Evolutionary conservation across 2,329 filamentous ascomycete genomes (phyloP).

Genomic region (Hymenoscyphus albidus): DNA sequence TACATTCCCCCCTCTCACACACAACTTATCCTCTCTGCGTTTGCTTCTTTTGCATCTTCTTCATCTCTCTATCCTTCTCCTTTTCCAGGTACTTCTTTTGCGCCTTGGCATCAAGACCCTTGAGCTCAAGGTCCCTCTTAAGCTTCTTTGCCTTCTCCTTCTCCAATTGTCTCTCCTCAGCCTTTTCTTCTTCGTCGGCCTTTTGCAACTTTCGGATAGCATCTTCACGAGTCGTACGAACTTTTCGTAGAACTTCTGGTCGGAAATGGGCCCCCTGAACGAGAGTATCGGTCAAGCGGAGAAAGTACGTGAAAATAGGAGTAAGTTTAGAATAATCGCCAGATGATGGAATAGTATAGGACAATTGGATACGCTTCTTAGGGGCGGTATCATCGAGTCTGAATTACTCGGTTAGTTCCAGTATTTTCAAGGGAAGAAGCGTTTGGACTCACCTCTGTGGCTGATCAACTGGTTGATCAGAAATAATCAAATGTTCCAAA

Average conservation of each 20-base stretch:
- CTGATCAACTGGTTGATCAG: constrained; percentile 84
- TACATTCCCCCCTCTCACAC: background rate
- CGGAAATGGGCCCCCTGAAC: constrained; percentile 79
- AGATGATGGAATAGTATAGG: constrained; percentile 63
- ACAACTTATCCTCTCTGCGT: constrained; percentile 37
- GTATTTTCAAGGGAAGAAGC: background rate
- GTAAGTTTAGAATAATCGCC: constrained; percentile 62
- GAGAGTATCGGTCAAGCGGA: constrained; percentile 80
- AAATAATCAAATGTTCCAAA: constrained; percentile 83
- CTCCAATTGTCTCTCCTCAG: constrained; percentile 69
- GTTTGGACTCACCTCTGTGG: constrained; percentile 66
- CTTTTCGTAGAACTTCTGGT: constrained; percentile 81
- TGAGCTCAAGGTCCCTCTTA: constrained; percentile 81
- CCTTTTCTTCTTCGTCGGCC: constrained; percentile 73
- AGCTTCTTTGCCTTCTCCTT: constrained; percentile 77
- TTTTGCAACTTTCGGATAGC: constrained; percentile 76
- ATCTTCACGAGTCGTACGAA: constrained; percentile 75
- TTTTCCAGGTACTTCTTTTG: constrained; percentile 83
- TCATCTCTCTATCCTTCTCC: constrained; percentile 70
- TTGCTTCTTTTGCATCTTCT: constrained; percentile 60
- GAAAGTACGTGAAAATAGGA: constrained; percentile 75
- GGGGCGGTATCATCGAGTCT: constrained; percentile 80
- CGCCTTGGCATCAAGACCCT: constrained; percentile 72
- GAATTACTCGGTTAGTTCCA: constrained; percentile 16
- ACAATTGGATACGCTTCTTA: constrained; percentile 82